phyloP scores from a whole-genome alignment of 2,329 filamentous ascomycete genomes.

The Gaeumannomyces tritici region DNA sequence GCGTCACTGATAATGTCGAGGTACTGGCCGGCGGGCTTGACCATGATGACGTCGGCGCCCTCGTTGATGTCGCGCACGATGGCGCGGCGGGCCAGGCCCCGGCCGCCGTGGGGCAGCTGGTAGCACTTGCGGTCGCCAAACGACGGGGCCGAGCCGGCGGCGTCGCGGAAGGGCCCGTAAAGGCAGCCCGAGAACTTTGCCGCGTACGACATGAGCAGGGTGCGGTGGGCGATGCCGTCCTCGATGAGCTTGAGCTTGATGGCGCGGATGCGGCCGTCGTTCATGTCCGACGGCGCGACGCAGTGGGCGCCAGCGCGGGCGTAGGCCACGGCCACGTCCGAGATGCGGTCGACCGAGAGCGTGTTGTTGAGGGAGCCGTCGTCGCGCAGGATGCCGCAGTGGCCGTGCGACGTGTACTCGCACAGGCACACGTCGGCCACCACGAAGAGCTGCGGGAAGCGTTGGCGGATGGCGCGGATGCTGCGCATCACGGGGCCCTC shows the following conservation, averaged over 20 bases:
- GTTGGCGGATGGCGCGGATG: slow-evolving; percentile 73
- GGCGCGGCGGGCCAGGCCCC: slow-evolving; percentile 82
- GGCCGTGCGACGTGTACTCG: slow-evolving; percentile 96
- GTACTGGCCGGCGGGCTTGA: slow-evolving; percentile 93
- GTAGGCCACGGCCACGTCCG: slow-evolving; percentile 95
- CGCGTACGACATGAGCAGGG: slow-evolving; percentile 93
- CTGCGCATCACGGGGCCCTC: slow-evolving; percentile 81
- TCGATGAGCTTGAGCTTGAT: slow-evolving; percentile 98
- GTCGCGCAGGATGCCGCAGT: slow-evolving; percentile 91
- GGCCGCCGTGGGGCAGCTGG: slow-evolving; percentile 85
- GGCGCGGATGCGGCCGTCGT: slow-evolving; percentile 90
- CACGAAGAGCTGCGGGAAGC: slow-evolving; percentile 87
- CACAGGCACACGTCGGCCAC: slow-evolving; percentile 91
- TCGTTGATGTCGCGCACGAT: slow-evolving; percentile 85
- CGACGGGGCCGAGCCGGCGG: slow-evolving; percentile 79
- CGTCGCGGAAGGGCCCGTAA: slow-evolving; percentile 95
- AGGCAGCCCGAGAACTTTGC: slow-evolving; percentile 96
- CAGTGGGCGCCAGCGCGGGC: slow-evolving; percentile 94
- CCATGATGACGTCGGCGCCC: slow-evolving; percentile 97
- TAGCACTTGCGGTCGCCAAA: slow-evolving; percentile 97
- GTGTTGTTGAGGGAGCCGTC: slow-evolving; percentile 90
- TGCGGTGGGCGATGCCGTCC: slow-evolving; percentile 81
- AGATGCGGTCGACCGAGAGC: slow-evolving; percentile 87
- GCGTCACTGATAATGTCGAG: slow-evolving; percentile 97
- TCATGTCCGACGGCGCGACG: slow-evolving; percentile 97